Base-by-base conservation (phyloP, 2,329 filamentous ascomycete genomes). In the Talaromyces verruculosus region DNA sequence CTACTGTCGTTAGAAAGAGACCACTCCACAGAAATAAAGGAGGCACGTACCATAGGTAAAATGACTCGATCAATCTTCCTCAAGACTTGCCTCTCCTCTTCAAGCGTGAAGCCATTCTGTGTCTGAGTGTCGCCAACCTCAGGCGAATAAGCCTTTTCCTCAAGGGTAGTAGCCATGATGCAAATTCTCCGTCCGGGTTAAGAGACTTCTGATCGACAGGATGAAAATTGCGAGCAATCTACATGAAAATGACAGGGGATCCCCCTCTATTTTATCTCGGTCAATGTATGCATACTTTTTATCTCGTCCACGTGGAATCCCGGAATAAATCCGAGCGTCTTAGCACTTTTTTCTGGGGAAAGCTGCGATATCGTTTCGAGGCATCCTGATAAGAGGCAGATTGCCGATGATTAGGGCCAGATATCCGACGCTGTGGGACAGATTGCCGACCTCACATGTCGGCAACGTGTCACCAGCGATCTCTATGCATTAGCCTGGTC, bases 51-150 rank as follows among this genome's bases (percentile, higher is more conserved):
- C 67, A 72, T 58, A 0, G 72, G 72, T 60, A 73, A 58, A 51
- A 73, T 64, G 5, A 69, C 63, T 13, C 59, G 62, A 55, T 74
- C 72, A 43, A 73, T 70, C 53, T 71, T 73, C 13, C 68, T 64
- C 25, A 64, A 57, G 11, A 73, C 66, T 22, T 66, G 65, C 41
- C 64, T 68, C 37, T 72, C 69, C 55, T 69, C 66, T 41, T 70
- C 70, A 35, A 57, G 61, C 13, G 55, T 37, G 22, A 59, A 59
- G 13, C 55, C 55, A 59, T 59, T 39, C 6, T 43, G 55, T 41
- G 19, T 2, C 22, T 8, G 37, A 17, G 55, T 28, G 35, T 59
- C 55, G 35, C 33, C 19, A 1, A 30, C 37, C 6, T 59, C 35
- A n/a, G 55, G 55, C 55, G 55, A 59, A 35, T 59, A 39, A 59